phyloP scores from a whole-genome alignment of 2,329 filamentous ascomycete genomes.

The Cordyceps javanica region DNA sequence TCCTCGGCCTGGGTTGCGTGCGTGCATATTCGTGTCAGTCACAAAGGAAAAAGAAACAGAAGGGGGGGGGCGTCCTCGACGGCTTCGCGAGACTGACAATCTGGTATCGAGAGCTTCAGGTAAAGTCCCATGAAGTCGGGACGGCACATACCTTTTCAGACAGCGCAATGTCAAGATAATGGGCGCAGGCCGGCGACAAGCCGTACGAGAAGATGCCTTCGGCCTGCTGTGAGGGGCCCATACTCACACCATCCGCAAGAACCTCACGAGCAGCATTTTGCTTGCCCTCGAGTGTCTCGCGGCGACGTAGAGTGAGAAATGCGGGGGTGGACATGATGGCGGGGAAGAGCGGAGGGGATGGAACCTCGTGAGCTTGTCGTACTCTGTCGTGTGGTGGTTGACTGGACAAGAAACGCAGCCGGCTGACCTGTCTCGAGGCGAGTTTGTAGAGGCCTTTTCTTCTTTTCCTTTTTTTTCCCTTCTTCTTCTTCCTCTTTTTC shows the following conservation, averaged over 20 bases:
- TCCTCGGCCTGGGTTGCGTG: not conserved
- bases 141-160: constrained; percentile 5
- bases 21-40: not conserved
- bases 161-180: constrained; percentile 6
- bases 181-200: not conserved
- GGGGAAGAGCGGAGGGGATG: too few species aligned
- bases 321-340: not conserved
- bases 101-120: too few species aligned
- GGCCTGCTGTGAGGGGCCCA: not conserved
- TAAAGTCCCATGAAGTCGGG: not conserved
- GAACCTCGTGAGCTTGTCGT: too few species aligned
- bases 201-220: not conserved
- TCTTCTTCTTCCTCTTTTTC: not conserved
- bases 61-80: too few species aligned
- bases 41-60: not conserved
- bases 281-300: constrained; percentile 7
- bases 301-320: not conserved
- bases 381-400: too few species aligned
- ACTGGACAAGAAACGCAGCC: too few species aligned
- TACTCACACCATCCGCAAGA: not conserved
- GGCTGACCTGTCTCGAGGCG: too few species aligned
- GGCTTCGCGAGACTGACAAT: too few species aligned
- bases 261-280: constrained; percentile 6
- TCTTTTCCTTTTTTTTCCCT: not conserved
- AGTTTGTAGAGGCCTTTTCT: too few species aligned